Base-by-base conservation (phyloP, 2,329 filamentous ascomycete species). In the Fusarium multiceps region DNA sequence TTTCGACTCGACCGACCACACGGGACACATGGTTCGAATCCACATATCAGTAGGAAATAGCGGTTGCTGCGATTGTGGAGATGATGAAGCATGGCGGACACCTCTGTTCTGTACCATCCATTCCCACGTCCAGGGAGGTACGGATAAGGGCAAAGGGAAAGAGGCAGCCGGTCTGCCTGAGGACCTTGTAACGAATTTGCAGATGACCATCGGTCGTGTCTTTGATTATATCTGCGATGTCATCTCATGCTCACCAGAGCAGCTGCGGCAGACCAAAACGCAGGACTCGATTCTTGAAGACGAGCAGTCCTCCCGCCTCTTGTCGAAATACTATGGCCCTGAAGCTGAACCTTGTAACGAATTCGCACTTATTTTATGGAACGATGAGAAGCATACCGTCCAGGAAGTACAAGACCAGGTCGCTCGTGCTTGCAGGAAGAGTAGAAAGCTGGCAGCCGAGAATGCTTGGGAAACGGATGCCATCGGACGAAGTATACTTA, bases 221-320 rank as follows among this genome's bases (percentile, higher is more conserved):
- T 87, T 98, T 67, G 96, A 99, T 82, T 99, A 97, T 78, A 90
- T 99, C 68, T 98, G 95, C 82, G 96, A 99, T 82, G 94, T 99
- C 66, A 94, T 98, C 69, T 98, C 96, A 4, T 99, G 97, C 81
- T 97, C 95, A 2, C 97, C 97, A 1, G 97, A 99, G 81, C 95
- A 99, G 80, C 85, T 99, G 50, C 90, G 96, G 42, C 85, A 97
- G 64, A 85, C 90, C 11, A 99, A 98, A 82, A 92, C 93, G 1
- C 88, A 90, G 68, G 90, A 93, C 57, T 92, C 90, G 2, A 96
- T 99, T 59, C 82, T 89, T 58, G 86, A 90, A 66, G 96, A 99
- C 79, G 96, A 98, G 81, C 85, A 87, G 60, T 86, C 88, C 63
- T 97, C 95, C 18, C 88, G 94, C 21, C 83, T 98, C 34, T 89